A percentile compares a stretch with the other conserved stretches of the same genome.
These are phyloP conservation scores for Beta lomatogona DNA, from an alignment of 179 eudicot genomes.

Conservation along the genomic window DNA sequence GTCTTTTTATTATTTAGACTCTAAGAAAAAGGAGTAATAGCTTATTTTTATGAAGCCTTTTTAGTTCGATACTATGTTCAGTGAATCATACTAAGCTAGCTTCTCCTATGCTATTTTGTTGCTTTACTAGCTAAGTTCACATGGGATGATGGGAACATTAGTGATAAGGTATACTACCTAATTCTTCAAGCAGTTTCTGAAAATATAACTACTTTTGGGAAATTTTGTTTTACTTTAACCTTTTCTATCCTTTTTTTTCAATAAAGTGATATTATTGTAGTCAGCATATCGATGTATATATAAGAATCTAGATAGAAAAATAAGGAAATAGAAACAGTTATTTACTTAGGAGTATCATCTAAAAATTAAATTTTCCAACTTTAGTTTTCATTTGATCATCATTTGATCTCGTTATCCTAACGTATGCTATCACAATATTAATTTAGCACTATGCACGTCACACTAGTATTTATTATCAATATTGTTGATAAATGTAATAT, in stretches of 20 bases:
- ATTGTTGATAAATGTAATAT: no score
- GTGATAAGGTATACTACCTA: slow-evolving; percentile 25
- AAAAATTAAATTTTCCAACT: neutral
- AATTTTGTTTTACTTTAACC: neutral
- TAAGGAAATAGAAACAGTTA: neutral
- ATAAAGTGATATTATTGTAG: neutral
- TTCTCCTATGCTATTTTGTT: no score
- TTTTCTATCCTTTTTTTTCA: neutral
- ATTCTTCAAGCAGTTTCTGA: neutral
- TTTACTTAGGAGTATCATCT: neutral
- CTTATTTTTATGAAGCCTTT: slow-evolving; percentile 4
- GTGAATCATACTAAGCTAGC: neutral
- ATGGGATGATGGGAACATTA: slow-evolving; percentile 30
- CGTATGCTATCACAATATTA: neutral
- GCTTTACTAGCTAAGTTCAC: slow-evolving; percentile 18
- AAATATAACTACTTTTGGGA: slow-evolving; percentile 11
- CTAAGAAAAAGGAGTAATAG: neutral
- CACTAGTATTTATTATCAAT: no score
- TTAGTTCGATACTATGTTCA: neutral
- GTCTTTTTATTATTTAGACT: neutral
- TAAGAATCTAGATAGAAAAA: neutral
- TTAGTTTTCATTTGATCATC: neutral
- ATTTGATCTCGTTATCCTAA: neutral
- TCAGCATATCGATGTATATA: no score
- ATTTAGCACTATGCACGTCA: no score